Evolutionary conservation across 805 yeast genomes (phyloP), one percentile per base, ranked within the genome.

Genomic region (Gaillardinia entomophila): DNA sequence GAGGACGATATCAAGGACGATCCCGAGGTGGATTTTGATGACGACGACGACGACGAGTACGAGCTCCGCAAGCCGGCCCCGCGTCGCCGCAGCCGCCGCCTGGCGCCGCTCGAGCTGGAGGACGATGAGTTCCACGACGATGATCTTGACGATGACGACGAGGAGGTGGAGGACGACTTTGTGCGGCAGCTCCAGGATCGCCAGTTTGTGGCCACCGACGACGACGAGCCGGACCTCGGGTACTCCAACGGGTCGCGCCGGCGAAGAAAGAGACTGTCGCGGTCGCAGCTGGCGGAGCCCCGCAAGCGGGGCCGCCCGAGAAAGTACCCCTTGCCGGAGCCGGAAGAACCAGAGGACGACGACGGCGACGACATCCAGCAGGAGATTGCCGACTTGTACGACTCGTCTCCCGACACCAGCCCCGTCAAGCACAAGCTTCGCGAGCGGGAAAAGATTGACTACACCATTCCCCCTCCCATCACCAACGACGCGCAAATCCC

Each of bases 401-500:
- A 77, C 39, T 66, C 80, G 3, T 77, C 79, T 11, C 79, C 85
- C 2, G 71, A 74, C 3, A 39, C 42, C 17, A 65, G 74, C 18
- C 68, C 68, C 2, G 43, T 61, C 22, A 57, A 56, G 30, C 71
- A 64, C 37, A 65, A 65, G 41, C 55, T 68, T 28, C 53, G 71
- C 31, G 71, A 61, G 40, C 77, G 88, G 35, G 78, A 79, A 30
- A 54, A 53, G 17, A 78, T 89, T 8, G 82, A 88, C 49, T 88
- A 88, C 53, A 73, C 80, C 11, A 66, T 88, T 7, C 90, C 95
- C 0, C 96, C 96, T 1, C 95, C 95, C 3, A 64, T 85, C 3
- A 43, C 67, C 15, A 60, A 59, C 34, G 77, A 71, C 31, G 42
- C 43, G 25, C 71, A 61, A 43, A 40, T 35, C 37, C 60, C 31